Conservation (phyloP, 352 stramenopile species). For the Phytophthora tubulina region DNA sequence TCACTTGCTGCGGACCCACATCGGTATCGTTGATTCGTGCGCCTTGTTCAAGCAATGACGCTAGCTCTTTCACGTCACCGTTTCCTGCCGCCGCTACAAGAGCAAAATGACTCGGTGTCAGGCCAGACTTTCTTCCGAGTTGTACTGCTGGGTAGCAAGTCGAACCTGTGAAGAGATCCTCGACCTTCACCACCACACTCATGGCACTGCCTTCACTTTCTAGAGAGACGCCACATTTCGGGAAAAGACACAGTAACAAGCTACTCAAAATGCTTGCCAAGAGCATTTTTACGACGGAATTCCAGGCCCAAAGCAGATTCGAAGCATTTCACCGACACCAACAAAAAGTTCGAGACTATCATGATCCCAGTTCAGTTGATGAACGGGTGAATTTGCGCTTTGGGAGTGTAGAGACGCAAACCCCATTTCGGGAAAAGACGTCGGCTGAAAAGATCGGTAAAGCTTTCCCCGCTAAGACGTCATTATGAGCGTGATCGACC, state of each 20-base stretch:
- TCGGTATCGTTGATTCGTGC: constrained; percentile 69
- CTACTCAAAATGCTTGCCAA: too few relatives aligned
- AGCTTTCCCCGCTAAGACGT: neutral
- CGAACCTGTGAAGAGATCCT: constrained; percentile 72
- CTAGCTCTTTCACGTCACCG: constrained; percentile 49
- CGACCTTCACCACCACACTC: constrained; percentile 61
- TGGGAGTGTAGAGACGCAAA: neutral
- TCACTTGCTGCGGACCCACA: constrained; percentile 13
- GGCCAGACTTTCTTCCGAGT: neutral
- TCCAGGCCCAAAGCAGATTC: too few relatives aligned
- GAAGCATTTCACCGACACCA: too few relatives aligned
- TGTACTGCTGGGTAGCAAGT: neutral
- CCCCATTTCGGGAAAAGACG: constrained; percentile 41
- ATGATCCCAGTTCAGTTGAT: too few relatives aligned
- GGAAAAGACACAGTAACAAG: constrained; percentile 29
- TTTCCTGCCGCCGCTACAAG: constrained; percentile 54
- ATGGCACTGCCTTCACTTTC: constrained; percentile 22
- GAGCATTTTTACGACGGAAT: too few relatives aligned
- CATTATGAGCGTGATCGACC: constrained; percentile 74
- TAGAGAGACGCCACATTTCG: constrained; percentile 10
- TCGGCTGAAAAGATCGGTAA: constrained; percentile 19
- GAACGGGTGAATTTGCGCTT: too few relatives aligned
- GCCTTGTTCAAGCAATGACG: constrained; percentile 52
- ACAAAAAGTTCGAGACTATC: too few relatives aligned
- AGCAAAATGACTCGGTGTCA: neutral